Percentiles rank a stretch among this genome's conserved stretches.
phyloP scores from a whole-genome alignment of 2,329 filamentous ascomycete genomes.

The Neospermospora avenae region DNA sequence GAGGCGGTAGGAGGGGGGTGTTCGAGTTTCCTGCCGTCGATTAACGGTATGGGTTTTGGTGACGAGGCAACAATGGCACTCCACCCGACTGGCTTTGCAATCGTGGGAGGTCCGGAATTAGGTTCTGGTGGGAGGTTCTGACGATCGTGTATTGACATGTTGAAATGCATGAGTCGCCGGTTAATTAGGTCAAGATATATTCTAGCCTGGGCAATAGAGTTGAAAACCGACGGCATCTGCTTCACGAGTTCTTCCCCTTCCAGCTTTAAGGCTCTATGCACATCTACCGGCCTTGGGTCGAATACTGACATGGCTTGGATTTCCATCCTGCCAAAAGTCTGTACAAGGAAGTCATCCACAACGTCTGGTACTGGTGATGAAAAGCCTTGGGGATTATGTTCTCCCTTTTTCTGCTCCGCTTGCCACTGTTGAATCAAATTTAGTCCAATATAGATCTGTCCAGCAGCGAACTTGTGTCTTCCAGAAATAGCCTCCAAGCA shows the following conservation, averaged over 20 bases:
- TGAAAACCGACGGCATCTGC: conserved; percentile 21
- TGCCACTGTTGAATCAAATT: conserved; percentile 31
- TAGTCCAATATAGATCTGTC: conserved; percentile 22
- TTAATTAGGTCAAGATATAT: conserved; percentile 26
- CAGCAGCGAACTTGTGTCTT: conserved; percentile 22
- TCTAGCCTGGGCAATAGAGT: conserved; percentile 19
- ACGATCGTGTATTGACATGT: conserved; percentile 11
- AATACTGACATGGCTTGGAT: conserved; percentile 58
- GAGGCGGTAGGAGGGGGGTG: neutral
- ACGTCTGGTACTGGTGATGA: conserved; percentile 24
- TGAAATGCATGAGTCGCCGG: conserved; percentile 24
- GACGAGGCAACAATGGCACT: neutral
- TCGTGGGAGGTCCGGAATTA: neutral
- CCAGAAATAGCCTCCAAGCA: conserved; percentile 25
- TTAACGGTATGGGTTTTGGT: conserved; percentile 17
- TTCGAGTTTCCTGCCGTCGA: conserved; percentile 18
- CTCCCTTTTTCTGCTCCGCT: conserved; percentile 23
- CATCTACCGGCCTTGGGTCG: conserved; percentile 15
- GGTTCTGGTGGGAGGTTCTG: neutral
- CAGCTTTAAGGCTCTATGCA: conserved; percentile 14
- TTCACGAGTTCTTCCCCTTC: conserved; percentile 22
- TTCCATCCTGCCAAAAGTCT: conserved; percentile 58
- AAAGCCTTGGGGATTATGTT: conserved; percentile 21
- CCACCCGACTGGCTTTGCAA: neutral
- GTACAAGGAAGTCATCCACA: conserved; percentile 54